These are phyloP conservation scores for Raphanus hybrid DNA, from an alignment of 441 rosid species.

Conservation along the genomic window DNA sequence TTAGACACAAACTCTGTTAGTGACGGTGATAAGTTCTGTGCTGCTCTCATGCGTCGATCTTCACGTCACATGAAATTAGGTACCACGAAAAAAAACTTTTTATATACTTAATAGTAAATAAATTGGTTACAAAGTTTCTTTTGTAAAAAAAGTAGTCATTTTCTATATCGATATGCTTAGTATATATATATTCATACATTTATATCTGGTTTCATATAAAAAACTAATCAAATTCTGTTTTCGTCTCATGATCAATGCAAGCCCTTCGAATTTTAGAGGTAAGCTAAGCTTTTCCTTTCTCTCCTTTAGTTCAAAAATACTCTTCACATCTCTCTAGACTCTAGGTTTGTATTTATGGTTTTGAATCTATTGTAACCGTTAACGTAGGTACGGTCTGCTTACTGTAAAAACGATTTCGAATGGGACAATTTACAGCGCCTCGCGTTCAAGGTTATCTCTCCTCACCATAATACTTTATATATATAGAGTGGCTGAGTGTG, in stretches of 20 bases:
- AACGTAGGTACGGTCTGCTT: constrained; percentile 81
- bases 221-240: neutral
- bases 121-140: neutral
- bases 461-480: neutral
- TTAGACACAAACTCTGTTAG: constrained; percentile 60
- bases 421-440: constrained; percentile 76
- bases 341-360: neutral
- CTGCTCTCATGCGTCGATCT: constrained; percentile 79
- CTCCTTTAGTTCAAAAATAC: neutral
- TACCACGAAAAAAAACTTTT: constrained; percentile 18
- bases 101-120: neutral
- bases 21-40: constrained; percentile 85
- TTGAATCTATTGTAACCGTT: neutral
- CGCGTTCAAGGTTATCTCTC: constrained; percentile 50
- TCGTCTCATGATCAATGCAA: constrained; percentile 5
- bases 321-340: neutral
- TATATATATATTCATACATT: neutral
- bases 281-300: constrained; percentile 18
- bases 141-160: neutral
- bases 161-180: neutral
- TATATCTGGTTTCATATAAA: neutral
- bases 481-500: neutral
- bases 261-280: constrained; percentile 87
- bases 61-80: constrained; percentile 74
- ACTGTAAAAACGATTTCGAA: constrained; percentile 81